Conservation (phyloP, 768 basidiomycete genomes). For the Auriculariales sp. region DNA sequence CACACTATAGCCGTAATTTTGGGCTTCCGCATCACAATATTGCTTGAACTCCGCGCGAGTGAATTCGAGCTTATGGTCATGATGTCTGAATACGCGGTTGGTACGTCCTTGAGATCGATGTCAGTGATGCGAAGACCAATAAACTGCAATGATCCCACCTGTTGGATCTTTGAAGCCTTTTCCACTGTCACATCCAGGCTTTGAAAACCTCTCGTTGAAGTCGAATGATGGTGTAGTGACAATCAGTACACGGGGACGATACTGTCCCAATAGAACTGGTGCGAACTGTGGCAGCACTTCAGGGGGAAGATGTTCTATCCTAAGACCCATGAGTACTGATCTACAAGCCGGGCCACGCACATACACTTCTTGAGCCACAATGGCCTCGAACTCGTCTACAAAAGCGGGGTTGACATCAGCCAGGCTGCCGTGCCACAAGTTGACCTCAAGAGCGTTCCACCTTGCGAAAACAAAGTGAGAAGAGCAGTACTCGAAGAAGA, state of each 20-base stretch:
- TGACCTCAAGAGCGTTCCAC: conserved; percentile 57
- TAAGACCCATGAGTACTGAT: conserved; percentile 16
- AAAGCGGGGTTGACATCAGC: conserved; percentile 54
- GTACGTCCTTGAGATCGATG: conserved; percentile 29
- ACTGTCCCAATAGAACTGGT: conserved; percentile 59
- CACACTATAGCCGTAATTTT: conserved; percentile 61
- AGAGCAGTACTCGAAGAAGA: no score
- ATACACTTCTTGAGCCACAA: conserved; percentile 73
- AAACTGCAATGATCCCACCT: conserved; percentile 21
- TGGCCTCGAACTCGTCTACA: conserved; percentile 41
- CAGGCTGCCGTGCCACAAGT: conserved; percentile 65
- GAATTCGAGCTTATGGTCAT: conserved; percentile 87
- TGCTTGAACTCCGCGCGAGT: conserved; percentile 53
- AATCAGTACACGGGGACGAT: conserved; percentile 58
- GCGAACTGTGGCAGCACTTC: conserved; percentile 46
- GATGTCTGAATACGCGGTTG: conserved; percentile 58
- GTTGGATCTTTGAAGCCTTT: conserved; percentile 22
- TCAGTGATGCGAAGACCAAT: background rate
- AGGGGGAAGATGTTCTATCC: conserved; percentile 66
- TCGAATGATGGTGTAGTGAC: conserved; percentile 78
- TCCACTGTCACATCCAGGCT: no score
- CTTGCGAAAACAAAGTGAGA: no score
- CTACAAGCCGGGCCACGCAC: conserved; percentile 11
- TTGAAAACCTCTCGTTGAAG: conserved; percentile 63
- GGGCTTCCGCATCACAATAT: conserved; percentile 45